Conservation (phyloP, 192 early-diverging fungal genomes). For the Jimgerdemannia lactiflua region DNA sequence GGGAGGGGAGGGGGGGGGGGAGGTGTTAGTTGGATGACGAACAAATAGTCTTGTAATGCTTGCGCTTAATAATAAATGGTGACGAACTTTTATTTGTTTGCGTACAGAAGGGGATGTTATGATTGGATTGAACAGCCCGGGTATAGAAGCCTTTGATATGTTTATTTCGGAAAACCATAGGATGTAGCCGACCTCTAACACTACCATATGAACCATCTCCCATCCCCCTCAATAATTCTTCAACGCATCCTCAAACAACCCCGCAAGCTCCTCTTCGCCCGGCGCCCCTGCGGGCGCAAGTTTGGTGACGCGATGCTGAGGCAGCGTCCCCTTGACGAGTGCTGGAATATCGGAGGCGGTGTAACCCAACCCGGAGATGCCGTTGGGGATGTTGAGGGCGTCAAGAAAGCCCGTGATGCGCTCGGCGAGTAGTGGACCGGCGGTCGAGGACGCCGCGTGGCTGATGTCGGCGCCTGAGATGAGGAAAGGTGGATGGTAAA, state of each 20-base stretch:
- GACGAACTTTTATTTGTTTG: no score
- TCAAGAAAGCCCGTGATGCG: slow-evolving; percentile 74
- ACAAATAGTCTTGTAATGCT: background rate
- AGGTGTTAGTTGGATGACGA: no score
- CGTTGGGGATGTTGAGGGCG: slow-evolving; percentile 77
- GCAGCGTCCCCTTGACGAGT: slow-evolving; percentile 82
- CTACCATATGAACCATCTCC: no score
- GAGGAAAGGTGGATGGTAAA: background rate
- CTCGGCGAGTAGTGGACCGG: slow-evolving; percentile 74
- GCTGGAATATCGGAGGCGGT: slow-evolving; percentile 61
- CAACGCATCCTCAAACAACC: slow-evolving; percentile 62
- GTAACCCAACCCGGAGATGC: slow-evolving; percentile 76
- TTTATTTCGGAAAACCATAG: no score
- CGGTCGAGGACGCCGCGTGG: slow-evolving; percentile 62
- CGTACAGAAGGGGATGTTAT: no score
- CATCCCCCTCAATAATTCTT: slow-evolving; percentile 45
- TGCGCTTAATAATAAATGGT: no score
- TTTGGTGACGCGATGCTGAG: slow-evolving; percentile 91
- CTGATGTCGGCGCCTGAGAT: slow-evolving; percentile 54
- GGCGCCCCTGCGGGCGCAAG: slow-evolving; percentile 69
- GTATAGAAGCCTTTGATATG: no score
- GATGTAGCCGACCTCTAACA: no score
- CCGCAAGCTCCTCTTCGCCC: slow-evolving; percentile 59
- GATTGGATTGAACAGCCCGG: no score
- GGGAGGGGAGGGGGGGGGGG: no score